These are phyloP conservation scores for Colletotrichum simmondsii DNA, from an alignment of 2,329 filamentous ascomycete genomes.

Conservation along the genomic window DNA sequence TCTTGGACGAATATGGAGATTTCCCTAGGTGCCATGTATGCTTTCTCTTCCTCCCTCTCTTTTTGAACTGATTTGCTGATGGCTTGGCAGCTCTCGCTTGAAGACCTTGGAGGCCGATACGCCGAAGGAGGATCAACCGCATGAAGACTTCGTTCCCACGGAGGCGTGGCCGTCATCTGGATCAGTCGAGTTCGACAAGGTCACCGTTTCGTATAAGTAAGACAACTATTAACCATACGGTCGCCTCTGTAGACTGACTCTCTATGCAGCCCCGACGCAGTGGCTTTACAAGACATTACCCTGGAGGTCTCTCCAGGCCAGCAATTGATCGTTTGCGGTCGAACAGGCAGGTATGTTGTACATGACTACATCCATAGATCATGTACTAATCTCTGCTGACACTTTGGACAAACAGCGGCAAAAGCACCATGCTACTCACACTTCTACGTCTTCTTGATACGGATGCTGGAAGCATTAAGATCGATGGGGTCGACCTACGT, in stretches of 20 bases:
- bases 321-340: constrained; percentile 13
- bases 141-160: constrained; percentile 36
- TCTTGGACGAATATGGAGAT: constrained; percentile 45
- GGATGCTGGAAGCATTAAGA: not conserved
- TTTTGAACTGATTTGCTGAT: not conserved
- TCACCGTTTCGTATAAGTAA: constrained; percentile 45
- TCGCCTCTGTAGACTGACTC: not conserved
- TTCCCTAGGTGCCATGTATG: constrained; percentile 39
- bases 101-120: constrained; percentile 42
- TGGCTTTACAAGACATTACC: not conserved
- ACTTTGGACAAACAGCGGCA: not conserved
- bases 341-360: constrained; percentile 20
- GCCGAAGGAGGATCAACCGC: constrained; percentile 40
- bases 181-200: constrained; percentile 43
- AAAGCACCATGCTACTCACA: constrained; percentile 8
- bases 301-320: constrained; percentile 4
- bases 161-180: constrained; percentile 46
- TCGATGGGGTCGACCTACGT: constrained; percentile 16
- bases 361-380: not conserved
- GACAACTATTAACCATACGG: not conserved
- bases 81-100: constrained; percentile 34
- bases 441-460: constrained; percentile 12
- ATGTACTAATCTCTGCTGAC: not conserved
- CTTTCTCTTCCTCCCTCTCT: not conserved
- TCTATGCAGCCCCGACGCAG: not conserved